Base-by-base conservation (phyloP, 1,284 basidiomycete genomes). In the Rhizopogon parksii region DNA sequence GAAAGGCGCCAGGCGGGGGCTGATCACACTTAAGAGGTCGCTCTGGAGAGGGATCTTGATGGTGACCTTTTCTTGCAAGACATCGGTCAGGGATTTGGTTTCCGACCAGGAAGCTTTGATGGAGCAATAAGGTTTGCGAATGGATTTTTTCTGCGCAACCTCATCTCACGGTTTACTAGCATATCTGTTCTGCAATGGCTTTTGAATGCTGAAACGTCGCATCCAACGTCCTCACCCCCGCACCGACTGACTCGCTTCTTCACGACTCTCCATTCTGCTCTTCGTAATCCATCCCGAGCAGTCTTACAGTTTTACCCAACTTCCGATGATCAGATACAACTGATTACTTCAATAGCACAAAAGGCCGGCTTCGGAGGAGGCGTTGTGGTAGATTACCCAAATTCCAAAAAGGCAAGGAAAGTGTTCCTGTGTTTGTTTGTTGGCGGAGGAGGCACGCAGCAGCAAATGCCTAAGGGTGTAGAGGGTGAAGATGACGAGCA, bases 171-270 rank as follows among this genome's bases (percentile, higher is more conserved):
- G 3, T 45, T 39, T 34, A 47, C 12, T 60, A 96, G 94, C 64
- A 91, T 99, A 64, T 99, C 96, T 17, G 96, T 98, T 21, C 77
- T 99, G 2, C 96, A 99, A 72, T 99, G 96, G 96, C 79, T 99
- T 0, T 80, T 98, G 55, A 99, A 99, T 67, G 95, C 96, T 36
- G 96, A 99, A 68, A 88, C 92, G 25, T 86, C 90, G 2, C 84
- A 91, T 56, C 90, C 93, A 34, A 88, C 87, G 17, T 89, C 88
- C 52, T 95, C 94, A 2, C 96, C 96, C 0, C 89, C 94, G 0
- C 88, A 93, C 61, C 89, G 96, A 39, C 79, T 99, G 32, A 82
- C 81, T 24, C 83, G 90, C 35, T 99, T 99, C 76, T 99, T 99
- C 76, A 95, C 92, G 30, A 96, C 95, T 8, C 81, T 99, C 24